Evolutionary conservation across 805 yeast species (phyloP), one percentile per base, ranked within the genome.

Genomic region (Komagataella pseudopastoris): DNA sequence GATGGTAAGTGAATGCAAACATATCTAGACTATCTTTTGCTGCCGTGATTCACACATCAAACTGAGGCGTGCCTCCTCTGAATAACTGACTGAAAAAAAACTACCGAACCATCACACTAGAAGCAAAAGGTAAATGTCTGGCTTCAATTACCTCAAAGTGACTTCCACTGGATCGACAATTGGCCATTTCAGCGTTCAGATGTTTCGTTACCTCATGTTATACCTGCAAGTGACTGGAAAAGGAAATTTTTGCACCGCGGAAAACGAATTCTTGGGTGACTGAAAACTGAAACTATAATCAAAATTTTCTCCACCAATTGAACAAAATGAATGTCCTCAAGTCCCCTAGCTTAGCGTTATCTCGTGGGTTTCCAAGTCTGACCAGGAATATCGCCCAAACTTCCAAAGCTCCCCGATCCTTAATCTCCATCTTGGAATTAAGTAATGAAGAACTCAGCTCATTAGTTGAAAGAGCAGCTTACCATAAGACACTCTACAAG

Each of bases 391-490:
- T 30, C 4, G 10, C 39, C 6, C 39, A 30, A 14, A 30, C 39
- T 30, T 4, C 45, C 3, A 51, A 51, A 22, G 39, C 51, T 18
- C 69, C 76, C 23, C 79, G 95, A 65, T 97, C 91, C 65, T 73
- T 93, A 62, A 76, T 87, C 20, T 85, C 88, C 23, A 93, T 89
- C 59, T 78, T 85, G 22, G 95, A 89, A 60, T 74, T 93, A 52
- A 64, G 86, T 6, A 76, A 83, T 51, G 68, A 74, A 20, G 99
- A 93, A 66, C 81, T 93, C 54, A 64, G 73, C 36, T 69, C 78
- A 6, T 74, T 93, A 50, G 90, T 93, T 6, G 67, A 74, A 52
- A 81, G 88, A 62, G 97, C 96, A 2, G 74, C 75, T 50, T 57
- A 72, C 52, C 87, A 77, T 68, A 91, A 93, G 64, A 56, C 67